phyloP scores from a whole-genome alignment of 2,329 filamentous ascomycete genomes.

The Tolypocladium guangdongense region DNA sequence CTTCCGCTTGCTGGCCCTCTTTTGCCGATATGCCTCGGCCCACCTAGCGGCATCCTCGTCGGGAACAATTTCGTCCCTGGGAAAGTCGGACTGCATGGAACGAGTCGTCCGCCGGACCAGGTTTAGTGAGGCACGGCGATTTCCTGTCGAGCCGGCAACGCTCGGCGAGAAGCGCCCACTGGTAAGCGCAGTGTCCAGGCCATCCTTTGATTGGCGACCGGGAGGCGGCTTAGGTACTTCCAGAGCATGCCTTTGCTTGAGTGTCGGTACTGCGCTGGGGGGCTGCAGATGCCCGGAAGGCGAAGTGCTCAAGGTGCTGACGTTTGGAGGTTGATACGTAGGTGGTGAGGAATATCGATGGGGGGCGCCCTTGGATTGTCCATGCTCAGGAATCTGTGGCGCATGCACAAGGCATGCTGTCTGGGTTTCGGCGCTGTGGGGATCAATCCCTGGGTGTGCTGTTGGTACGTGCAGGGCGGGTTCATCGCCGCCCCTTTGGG shows the following conservation, averaged over 20 bases:
- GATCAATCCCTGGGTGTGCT: neutral
- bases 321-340: slow-evolving; percentile 32
- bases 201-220: slow-evolving; percentile 62
- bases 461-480: neutral
- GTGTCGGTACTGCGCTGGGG: slow-evolving; percentile 31
- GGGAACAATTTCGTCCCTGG: slow-evolving; percentile 70
- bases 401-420: neutral
- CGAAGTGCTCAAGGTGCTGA: slow-evolving; percentile 26
- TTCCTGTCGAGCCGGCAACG: slow-evolving; percentile 40
- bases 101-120: slow-evolving; percentile 71
- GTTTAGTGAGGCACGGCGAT: slow-evolving; percentile 71
- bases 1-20: slow-evolving; percentile 76
- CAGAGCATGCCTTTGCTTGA: slow-evolving; percentile 78
- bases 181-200: slow-evolving; percentile 52
- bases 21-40: slow-evolving; percentile 88
- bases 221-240: slow-evolving; percentile 66
- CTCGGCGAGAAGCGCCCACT: slow-evolving; percentile 75
- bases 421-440: slow-evolving; percentile 12
- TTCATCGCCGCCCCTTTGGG: neutral
- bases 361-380: slow-evolving; percentile 20
- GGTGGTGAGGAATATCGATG: slow-evolving; percentile 58
- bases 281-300: slow-evolving; percentile 43
- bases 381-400: slow-evolving; percentile 8
- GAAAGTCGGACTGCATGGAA: slow-evolving; percentile 74
- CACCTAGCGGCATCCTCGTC: slow-evolving; percentile 88